Evolutionary conservation across 176 grass and related monocot species (phyloP), one percentile per base, ranked within the genome.

Genomic region (Pontederia paniculata): DNA sequence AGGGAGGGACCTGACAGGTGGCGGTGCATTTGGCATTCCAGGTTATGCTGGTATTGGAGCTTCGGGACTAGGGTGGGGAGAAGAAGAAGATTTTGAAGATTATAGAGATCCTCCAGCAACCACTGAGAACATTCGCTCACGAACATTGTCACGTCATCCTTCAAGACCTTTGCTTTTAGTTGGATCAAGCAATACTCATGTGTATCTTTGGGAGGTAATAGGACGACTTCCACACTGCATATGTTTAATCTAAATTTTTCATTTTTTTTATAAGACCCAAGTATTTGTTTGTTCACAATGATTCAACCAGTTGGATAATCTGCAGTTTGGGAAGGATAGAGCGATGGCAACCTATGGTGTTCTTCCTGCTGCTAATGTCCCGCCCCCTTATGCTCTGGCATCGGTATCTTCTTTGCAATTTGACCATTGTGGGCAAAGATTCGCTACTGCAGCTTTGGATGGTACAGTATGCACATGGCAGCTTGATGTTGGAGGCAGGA

Each of bases 11-110:
- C 54, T 89, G 60, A 96, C 85, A 17, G 90, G 90, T 52, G 90
- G 90, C 56, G 82, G 90, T 63, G 85, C 85, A 60, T 96, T 96
- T 83, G 90, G 90, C 62, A 81, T 96, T 73, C 90, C 90, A 78
- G 90, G 90, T 70, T 96, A 96, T 64, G 82, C 90, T 77, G 90
- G 84, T 48, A 82, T 76, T 16, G 64, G 77, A 60, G 70, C 63
- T 4, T 55, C 68, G 44, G 68, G 79, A 48, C 45, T 81, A 21
- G 71, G 57, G 25, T 81, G 78, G 78, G 78, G 63, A 20, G 68
- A 80, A 66, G 50, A 79, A 43, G 65, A 65, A 52, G 72, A 81
- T 56, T 75, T 75, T 65, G 78, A 81, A 48, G 57, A 62, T 37
- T 56, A 37, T 59, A 57, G 52, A 28, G 78, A 81, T 70, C 58